These are phyloP conservation scores for Suillus placidus DNA, from an alignment of 768 basidiomycete species.

Conservation along the genomic window DNA sequence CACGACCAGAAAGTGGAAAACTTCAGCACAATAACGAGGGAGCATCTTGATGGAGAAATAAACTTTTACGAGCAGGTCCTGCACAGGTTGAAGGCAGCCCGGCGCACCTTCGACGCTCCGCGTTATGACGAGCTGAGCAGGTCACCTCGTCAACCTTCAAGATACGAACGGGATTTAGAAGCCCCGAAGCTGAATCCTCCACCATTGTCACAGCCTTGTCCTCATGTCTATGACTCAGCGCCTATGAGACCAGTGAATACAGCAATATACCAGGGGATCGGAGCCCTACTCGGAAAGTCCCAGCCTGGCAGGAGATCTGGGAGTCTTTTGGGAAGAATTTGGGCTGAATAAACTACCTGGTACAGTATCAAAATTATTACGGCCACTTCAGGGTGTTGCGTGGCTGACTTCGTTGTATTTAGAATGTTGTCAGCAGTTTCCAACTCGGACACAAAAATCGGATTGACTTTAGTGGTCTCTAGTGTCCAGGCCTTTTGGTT, in stretches of 20 bases:
- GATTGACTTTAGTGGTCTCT: background rate
- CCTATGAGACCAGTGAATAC: constrained; percentile 77
- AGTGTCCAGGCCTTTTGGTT: too few species aligned
- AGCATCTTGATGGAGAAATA: constrained; percentile 81
- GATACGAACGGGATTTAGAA: constrained; percentile 75
- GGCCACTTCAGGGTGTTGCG: background rate
- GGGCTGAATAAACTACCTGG: constrained; percentile 33
- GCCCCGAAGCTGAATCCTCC: constrained; percentile 48
- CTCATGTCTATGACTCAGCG: constrained; percentile 76
- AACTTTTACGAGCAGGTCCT: constrained; percentile 73
- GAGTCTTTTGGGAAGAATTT: constrained; percentile 67
- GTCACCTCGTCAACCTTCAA: constrained; percentile 63
- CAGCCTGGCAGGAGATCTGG: constrained; percentile 39
- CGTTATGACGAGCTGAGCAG: constrained; percentile 50
- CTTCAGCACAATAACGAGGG: constrained; percentile 56
- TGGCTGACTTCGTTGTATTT: background rate
- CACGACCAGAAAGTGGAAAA: constrained; percentile 76
- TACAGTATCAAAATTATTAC: background rate
- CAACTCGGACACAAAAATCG: background rate
- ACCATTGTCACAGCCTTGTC: constrained; percentile 70
- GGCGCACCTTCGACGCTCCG: constrained; percentile 53
- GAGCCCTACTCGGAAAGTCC: constrained; percentile 54
- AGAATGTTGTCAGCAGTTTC: background rate
- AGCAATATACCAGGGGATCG: constrained; percentile 74
- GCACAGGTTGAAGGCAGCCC: constrained; percentile 57